Percentiles rank a stretch among this genome's conserved stretches.
These are phyloP conservation scores for Ophiosphaerella herpotricha DNA, from an alignment of 2,329 filamentous ascomycete genomes.

Conservation along the genomic window DNA sequence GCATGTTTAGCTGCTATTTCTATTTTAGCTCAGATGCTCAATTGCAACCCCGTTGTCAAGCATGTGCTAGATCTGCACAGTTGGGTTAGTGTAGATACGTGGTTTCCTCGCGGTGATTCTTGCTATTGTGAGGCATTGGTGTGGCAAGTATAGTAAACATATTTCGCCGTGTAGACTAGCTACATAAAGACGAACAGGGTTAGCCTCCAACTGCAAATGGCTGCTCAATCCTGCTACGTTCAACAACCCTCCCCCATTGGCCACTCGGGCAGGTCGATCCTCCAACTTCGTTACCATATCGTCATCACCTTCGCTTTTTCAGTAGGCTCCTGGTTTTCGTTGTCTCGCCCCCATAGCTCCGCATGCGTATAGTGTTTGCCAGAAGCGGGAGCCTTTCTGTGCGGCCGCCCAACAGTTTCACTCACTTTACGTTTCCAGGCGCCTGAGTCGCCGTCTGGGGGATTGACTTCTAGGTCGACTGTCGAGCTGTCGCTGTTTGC, in stretches of 20 bases:
- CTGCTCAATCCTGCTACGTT: slow-evolving; percentile 5
- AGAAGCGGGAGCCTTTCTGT: slow-evolving; percentile 10
- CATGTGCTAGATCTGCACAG: no score
- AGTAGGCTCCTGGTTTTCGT: not conserved
- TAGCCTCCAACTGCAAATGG: slow-evolving; percentile 15
- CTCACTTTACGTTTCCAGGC: not conserved
- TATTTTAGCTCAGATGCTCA: not conserved
- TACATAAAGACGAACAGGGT: not conserved
- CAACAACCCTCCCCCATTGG: not conserved
- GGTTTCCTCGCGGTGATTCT: no score
- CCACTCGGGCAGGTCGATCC: not conserved
- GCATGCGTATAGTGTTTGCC: slow-evolving; percentile 31
- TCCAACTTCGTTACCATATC: slow-evolving; percentile 6
- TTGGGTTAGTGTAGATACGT: no score
- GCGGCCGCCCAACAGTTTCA: not conserved
- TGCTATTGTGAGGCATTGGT: not conserved
- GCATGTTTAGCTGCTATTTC: slow-evolving; percentile 11
- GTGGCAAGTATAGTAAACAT: not conserved
- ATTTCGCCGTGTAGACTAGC: slow-evolving; percentile 1
- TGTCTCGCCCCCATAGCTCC: slow-evolving; percentile 31
- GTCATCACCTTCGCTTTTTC: slow-evolving; percentile 1
- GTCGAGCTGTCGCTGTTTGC: not conserved
- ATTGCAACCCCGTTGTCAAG: not conserved
- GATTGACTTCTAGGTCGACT: not conserved
- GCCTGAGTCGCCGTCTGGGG: not conserved